Evolutionary conservation across 305 asterid genomes (phyloP).

Genomic region (Solanum hybrid): DNA sequence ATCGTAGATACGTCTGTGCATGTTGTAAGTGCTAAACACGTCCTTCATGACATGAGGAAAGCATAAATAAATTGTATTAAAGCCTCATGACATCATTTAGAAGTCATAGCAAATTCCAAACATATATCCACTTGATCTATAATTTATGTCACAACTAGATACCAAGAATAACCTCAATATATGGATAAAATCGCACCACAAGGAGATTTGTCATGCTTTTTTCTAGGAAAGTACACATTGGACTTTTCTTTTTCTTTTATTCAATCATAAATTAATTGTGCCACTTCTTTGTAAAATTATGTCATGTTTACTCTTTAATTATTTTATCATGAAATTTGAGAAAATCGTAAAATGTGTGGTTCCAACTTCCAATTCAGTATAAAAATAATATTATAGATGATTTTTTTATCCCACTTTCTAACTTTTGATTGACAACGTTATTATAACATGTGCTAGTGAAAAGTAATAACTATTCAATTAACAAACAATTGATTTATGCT

Average conservation of each 20-base stretch:
- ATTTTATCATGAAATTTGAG: not conserved
- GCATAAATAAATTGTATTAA: not conserved
- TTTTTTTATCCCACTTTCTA: not conserved
- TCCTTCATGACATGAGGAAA: not conserved
- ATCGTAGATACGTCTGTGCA: not conserved
- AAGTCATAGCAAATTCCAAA: not conserved
- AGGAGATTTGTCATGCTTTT: slow-evolving; percentile 13
- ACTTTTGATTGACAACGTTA: not conserved
- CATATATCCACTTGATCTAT: not conserved
- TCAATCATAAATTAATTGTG: not conserved
- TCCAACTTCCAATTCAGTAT: not conserved
- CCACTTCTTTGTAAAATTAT: not conserved
- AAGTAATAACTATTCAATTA: not conserved
- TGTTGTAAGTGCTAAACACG: not conserved
- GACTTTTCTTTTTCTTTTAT: not conserved
- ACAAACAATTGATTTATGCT: not conserved
- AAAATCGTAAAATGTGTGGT: not conserved
- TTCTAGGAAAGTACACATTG: slow-evolving; percentile 23
- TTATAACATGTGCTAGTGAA: not conserved
- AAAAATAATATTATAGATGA: not conserved
- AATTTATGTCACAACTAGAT: not conserved
- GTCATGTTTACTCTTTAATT: not conserved
- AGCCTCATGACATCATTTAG: not conserved
- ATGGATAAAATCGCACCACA: slow-evolving; percentile 19
- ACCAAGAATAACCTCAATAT: slow-evolving; percentile 4